Conservation (phyloP, 2,329 filamentous ascomycete genomes). For the Fusarium palustre region DNA sequence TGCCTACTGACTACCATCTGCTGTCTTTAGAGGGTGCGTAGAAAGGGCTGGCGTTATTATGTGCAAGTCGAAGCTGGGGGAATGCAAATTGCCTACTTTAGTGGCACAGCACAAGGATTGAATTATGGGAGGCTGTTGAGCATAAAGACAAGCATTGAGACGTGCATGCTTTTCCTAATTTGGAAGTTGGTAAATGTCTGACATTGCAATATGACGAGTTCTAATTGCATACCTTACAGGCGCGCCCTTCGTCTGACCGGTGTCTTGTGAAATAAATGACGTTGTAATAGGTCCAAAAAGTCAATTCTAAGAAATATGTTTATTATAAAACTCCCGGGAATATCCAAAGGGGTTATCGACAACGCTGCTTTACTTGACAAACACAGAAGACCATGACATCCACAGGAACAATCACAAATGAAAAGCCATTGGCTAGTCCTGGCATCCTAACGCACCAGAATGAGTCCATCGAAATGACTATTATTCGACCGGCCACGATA, state of each 20-base stretch:
- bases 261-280: not conserved
- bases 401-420: not conserved
- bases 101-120: not conserved
- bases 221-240: not conserved
- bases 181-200: not conserved
- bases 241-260: conserved; percentile 3
- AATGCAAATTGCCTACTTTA: not conserved
- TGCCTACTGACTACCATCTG: not conserved
- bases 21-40: not conserved
- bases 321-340: not conserved
- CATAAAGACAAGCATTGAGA: not conserved
- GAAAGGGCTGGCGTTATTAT: not conserved
- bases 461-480: not conserved
- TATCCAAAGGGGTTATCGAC: too few relatives aligned
- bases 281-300: not conserved
- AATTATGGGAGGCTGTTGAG: not conserved
- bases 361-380: not conserved
- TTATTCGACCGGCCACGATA: not conserved
- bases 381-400: not conserved
- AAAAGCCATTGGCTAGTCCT: not conserved
- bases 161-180: not conserved
- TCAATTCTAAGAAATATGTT: fast-evolving
- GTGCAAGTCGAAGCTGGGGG: not conserved
- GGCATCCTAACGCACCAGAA: not conserved
- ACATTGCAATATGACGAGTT: too few relatives aligned